Conservation (phyloP, 176 grass and related monocot genomes). For the Pontederia crassipes region DNA sequence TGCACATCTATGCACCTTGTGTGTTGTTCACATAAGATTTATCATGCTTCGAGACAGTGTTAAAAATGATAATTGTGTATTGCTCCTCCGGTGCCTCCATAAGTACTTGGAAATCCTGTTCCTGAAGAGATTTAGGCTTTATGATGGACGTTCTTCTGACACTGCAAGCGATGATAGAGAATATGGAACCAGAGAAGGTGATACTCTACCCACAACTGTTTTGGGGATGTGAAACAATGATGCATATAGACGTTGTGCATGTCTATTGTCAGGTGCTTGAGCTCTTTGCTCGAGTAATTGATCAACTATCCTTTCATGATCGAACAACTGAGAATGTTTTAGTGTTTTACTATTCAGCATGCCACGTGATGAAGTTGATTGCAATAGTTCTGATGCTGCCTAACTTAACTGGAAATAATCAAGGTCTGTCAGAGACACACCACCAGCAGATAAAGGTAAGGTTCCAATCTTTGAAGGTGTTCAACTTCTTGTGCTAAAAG, state of each 20-base stretch:
- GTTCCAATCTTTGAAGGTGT: slow-evolving; percentile 89
- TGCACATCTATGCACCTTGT: slow-evolving; percentile 84
- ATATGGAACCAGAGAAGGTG: slow-evolving; percentile 90
- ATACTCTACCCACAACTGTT: slow-evolving; percentile 99
- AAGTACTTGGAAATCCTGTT: slow-evolving; percentile 89
- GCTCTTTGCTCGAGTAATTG: slow-evolving; percentile 72
- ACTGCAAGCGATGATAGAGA: slow-evolving; percentile 94
- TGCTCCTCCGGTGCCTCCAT: slow-evolving; percentile 83
- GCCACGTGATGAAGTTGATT: slow-evolving; percentile 86
- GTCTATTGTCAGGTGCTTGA: slow-evolving; percentile 90
- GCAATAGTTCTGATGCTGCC: slow-evolving; percentile 36
- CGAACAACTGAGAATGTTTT: slow-evolving; percentile 86
- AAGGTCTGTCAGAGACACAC: slow-evolving; percentile 43
- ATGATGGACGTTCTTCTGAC: slow-evolving; percentile 88
- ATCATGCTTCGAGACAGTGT: slow-evolving; percentile 76
- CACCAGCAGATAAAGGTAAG: slow-evolving; percentile 56
- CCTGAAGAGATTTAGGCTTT: slow-evolving; percentile 72
- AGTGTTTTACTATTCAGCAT: slow-evolving; percentile 84
- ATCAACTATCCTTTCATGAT: slow-evolving; percentile 70
- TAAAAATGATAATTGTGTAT: slow-evolving; percentile 83
- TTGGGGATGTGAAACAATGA: slow-evolving; percentile 90
- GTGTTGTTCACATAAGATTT: slow-evolving; percentile 93
- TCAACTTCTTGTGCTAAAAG: slow-evolving; percentile 87
- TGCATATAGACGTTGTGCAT: slow-evolving; percentile 93
- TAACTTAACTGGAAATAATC: slow-evolving; percentile 67